These are phyloP conservation scores for Globisporangium parvum DNA, from an alignment of 352 stramenopile genomes.

Conservation along the genomic window DNA sequence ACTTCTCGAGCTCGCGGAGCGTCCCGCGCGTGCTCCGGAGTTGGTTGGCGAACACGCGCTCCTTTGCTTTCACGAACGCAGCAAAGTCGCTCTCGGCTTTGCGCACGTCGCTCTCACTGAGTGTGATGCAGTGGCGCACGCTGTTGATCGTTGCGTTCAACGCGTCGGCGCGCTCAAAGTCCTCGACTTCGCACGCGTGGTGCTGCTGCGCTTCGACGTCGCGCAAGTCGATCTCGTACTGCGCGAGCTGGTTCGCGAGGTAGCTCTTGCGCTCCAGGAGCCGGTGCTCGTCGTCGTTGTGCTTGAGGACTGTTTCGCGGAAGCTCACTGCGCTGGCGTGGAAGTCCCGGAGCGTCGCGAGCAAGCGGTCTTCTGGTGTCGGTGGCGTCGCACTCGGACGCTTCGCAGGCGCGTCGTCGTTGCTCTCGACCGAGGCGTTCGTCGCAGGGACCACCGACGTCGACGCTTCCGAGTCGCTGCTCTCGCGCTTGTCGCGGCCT, in stretches of 20 bases:
- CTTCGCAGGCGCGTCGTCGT: conserved; percentile 16
- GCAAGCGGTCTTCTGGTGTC: conserved; percentile 61
- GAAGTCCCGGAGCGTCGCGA: conserved; percentile 68
- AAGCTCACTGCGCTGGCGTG: conserved; percentile 68
- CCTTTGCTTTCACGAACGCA: conserved; percentile 66
- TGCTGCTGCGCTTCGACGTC: conserved; percentile 80
- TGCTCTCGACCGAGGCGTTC: not conserved
- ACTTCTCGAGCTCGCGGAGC: conserved; percentile 69
- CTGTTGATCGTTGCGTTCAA: conserved; percentile 80
- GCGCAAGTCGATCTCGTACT: conserved; percentile 74
- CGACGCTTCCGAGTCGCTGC: too few species aligned
- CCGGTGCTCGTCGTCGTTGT: conserved; percentile 69
- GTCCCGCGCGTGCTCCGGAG: conserved; percentile 66
- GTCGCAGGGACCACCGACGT: too few species aligned
- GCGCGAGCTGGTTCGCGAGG: conserved; percentile 59
- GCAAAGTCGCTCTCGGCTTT: conserved; percentile 72
- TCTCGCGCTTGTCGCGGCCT: not conserved
- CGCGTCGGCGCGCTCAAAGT: conserved; percentile 81
- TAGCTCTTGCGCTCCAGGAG: conserved; percentile 64
- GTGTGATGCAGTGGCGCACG: conserved; percentile 71
- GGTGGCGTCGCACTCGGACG: conserved; percentile 18
- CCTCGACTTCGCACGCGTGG: conserved; percentile 70
- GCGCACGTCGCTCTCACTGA: conserved; percentile 72
- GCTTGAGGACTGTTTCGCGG: conserved; percentile 47
- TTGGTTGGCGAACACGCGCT: conserved; percentile 75